phyloP scores from a whole-genome alignment of 352 stramenopile genomes.

The Pythium folliculosum region DNA sequence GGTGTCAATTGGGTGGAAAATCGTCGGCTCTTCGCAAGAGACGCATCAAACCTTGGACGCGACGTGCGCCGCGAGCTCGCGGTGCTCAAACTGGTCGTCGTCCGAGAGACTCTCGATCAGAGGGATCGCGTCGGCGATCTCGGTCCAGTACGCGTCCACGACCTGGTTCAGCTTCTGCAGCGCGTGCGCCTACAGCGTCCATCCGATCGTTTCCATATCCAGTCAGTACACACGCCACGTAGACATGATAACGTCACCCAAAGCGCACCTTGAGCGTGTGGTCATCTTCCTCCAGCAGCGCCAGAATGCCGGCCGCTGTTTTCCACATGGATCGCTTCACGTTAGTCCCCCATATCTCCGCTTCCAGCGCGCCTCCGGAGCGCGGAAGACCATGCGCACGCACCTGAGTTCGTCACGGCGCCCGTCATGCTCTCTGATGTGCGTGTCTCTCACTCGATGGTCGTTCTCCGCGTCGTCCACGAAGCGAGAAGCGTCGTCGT shows the following conservation, averaged over 20 bases:
- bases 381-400: slow-evolving; percentile 22
- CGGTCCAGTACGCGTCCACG: slow-evolving; percentile 94
- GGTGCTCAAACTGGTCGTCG: slow-evolving; percentile 89
- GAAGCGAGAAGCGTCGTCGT: background rate
- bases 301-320: slow-evolving; percentile 84
- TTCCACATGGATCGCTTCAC: background rate
- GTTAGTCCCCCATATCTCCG: slow-evolving; percentile 7
- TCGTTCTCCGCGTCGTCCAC: background rate
- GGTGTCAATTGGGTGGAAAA: background rate
- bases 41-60: slow-evolving; percentile 89
- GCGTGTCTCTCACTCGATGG: slow-evolving; percentile 17
- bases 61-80: slow-evolving; percentile 90
- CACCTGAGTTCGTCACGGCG: slow-evolving; percentile 60
- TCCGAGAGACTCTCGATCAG: slow-evolving; percentile 94
- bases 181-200: slow-evolving; percentile 66
- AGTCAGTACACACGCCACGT: background rate
- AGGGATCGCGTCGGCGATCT: slow-evolving; percentile 91
- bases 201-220: background rate
- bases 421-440: slow-evolving; percentile 44
- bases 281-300: slow-evolving; percentile 92
- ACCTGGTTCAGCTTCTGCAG: slow-evolving; percentile 91
- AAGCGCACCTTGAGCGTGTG: slow-evolving; percentile 77
- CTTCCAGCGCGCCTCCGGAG: background rate
- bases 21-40: no score
- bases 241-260: background rate